Evolutionary conservation across 2,329 filamentous ascomycete genomes (phyloP), one percentile per base, ranked within the genome.

Genomic region (Dactylellina cionopaga): DNA sequence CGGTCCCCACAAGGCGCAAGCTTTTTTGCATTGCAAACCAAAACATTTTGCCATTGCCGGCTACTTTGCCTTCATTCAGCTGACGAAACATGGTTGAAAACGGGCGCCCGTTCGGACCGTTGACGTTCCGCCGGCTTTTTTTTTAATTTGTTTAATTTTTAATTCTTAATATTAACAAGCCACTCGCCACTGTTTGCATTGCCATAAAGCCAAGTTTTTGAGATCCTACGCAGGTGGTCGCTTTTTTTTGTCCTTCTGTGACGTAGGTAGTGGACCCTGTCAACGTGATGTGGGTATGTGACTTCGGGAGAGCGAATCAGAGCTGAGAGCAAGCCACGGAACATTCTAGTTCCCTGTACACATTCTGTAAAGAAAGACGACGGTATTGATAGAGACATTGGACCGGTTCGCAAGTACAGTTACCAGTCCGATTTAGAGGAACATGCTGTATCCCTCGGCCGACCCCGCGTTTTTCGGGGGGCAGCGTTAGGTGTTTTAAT

Each of bases 211-310:
- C 39, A 43, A 43, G 13, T 43, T 19, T 9, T n/a, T 24, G 15
- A 2, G 9, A 9, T n/a, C 3, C 2, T 47, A n/a, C 7, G 5
- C n/a, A 13, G 43, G 43, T 47, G 24, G 11, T 35, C 7, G 11
- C 24, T 4, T 35, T 35, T 22, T 43, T 52, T 52, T 37, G 33
- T 49, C 2, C 49, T 43, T 25, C 15, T 22, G 46, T 63, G 58
- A 63, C 62, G 62, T 56, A 44, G 31, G 31, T 51, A 13, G 15
- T 31, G 65, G 47, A 47, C 46, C 54, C 41, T 52, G 49, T 31
- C 56, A 43, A 60, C 65, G 65, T 70, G 65, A 70, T 70, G 56
- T 55, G 65, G 39, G 65, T 62, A 33, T 47, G 65, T 70, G 65
- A 70, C 65, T 44, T n/a, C 19, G 51, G 13, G 11, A 19, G 33